Evolutionary conservation across 805 yeast genomes (phyloP).

Genomic region (Pachysolen tannophilus): DNA sequence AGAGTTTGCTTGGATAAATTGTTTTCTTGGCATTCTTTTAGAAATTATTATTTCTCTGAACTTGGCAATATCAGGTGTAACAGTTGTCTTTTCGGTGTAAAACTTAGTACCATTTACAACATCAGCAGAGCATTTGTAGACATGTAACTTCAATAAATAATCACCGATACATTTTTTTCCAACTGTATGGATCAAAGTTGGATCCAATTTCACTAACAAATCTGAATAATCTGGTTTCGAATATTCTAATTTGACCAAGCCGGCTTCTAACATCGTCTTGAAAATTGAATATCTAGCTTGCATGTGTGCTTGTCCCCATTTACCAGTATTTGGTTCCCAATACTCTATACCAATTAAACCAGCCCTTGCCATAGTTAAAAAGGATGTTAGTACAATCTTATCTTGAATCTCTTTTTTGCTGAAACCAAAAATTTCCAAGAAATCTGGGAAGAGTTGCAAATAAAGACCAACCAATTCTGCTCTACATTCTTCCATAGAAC

Average conservation of each 20-base stretch:
- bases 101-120: constrained; percentile 53
- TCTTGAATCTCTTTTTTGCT: constrained; percentile 48
- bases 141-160: constrained; percentile 63
- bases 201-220: constrained; percentile 50
- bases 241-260: constrained; percentile 47
- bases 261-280: constrained; percentile 62
- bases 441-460: constrained; percentile 58
- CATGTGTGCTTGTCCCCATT: constrained; percentile 96
- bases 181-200: constrained; percentile 51
- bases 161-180: constrained; percentile 73
- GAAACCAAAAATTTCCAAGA: constrained; percentile 70
- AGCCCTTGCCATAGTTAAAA: constrained; percentile 80
- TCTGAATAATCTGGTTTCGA: constrained; percentile 46
- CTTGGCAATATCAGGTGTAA: constrained; percentile 51
- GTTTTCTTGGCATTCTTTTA: constrained; percentile 78
- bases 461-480: constrained; percentile 88
- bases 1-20: constrained; percentile 79
- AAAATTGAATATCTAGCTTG: constrained; percentile 85
- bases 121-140: constrained; percentile 75
- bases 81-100: constrained; percentile 62
- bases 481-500: constrained; percentile 88
- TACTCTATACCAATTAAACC: constrained; percentile 77
- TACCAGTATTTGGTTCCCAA: constrained; percentile 74
- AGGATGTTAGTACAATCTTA: constrained; percentile 58
- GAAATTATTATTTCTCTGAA: constrained; percentile 61